Percentiles rank a stretch among this genome's conserved stretches.
Evolutionary conservation across 352 stramenopile genomes (phyloP).

Genomic region (Elongisporangium prolatum): DNA sequence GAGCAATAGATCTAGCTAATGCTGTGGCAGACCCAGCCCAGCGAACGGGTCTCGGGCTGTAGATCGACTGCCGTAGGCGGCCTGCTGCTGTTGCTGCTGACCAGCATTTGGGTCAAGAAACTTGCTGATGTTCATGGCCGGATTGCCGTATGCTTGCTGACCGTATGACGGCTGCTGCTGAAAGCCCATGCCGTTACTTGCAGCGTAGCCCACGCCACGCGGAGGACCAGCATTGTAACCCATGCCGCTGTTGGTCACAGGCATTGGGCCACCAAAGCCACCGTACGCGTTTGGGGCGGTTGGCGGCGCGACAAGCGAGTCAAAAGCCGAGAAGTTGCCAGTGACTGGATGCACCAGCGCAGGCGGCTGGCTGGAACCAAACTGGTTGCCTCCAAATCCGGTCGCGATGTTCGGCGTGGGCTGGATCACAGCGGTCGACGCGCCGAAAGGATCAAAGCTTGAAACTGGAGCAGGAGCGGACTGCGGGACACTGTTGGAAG

Average conservation of each 20-base stretch:
- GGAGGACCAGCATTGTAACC: conserved; percentile 13
- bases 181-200: conserved; percentile 20
- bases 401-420: conserved; percentile 6
- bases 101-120: conserved; percentile 29
- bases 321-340: conserved; percentile 63
- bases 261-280: conserved; percentile 15
- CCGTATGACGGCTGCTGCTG: conserved; percentile 11
- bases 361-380: conserved; percentile 8
- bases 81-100: conserved; percentile 10
- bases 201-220: conserved; percentile 8
- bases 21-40: conserved; percentile 55
- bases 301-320: conserved; percentile 34
- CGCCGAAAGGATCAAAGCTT: conserved; percentile 1
- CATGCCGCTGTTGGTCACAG: conserved; percentile 11
- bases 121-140: conserved; percentile 36
- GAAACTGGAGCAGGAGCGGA: background rate
- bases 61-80: conserved; percentile 3
- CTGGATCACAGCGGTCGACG: conserved; percentile 5
- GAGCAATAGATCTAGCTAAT: background rate
- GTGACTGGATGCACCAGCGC: conserved; percentile 10
- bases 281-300: conserved; percentile 10
- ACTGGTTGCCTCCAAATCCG: conserved; percentile 5
- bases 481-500: background rate
- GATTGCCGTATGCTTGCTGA: conserved; percentile 22
- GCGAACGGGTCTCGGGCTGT: conserved; percentile 66